Conservation (phyloP, 805 yeast species). For the Saccharomycopsis sp. region DNA sequence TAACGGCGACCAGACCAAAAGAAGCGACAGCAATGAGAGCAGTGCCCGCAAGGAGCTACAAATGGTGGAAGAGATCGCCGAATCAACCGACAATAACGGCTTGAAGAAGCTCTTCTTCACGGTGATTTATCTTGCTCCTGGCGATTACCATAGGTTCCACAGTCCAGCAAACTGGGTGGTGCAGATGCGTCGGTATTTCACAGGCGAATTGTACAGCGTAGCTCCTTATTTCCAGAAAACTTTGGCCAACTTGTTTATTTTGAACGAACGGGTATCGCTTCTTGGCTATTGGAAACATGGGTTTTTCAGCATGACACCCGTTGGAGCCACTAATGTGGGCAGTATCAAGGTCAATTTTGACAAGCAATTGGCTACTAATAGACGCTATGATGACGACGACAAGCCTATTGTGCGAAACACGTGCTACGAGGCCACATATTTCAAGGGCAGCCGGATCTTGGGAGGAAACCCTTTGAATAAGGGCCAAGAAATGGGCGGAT, state of each 20-base stretch:
- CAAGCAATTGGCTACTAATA: slow-evolving; percentile 81
- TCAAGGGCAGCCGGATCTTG: slow-evolving; percentile 63
- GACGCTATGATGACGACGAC: slow-evolving; percentile 48
- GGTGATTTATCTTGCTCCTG: slow-evolving; percentile 94
- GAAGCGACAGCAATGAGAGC: slow-evolving; percentile 20
- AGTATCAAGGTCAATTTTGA: slow-evolving; percentile 89
- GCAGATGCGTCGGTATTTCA: slow-evolving; percentile 86
- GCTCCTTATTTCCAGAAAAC: slow-evolving; percentile 85
- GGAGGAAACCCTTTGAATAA: slow-evolving; percentile 85
- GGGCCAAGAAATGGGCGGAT: slow-evolving; percentile 97
- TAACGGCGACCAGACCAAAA: slow-evolving; percentile 50
- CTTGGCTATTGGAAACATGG: slow-evolving; percentile 97
- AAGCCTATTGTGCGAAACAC: slow-evolving; percentile 59
- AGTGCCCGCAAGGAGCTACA: slow-evolving; percentile 13
- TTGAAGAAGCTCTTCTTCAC: slow-evolving; percentile 71
- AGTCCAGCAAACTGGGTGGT: slow-evolving; percentile 97
- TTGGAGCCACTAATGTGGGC: slow-evolving; percentile 98
- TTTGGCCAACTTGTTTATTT: slow-evolving; percentile 76
- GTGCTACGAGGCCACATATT: slow-evolving; percentile 90
- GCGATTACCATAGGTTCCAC: slow-evolving; percentile 96
- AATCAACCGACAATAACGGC: slow-evolving; percentile 12
- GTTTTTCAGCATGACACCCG: slow-evolving; percentile 97
- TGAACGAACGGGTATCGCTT: slow-evolving; percentile 92
- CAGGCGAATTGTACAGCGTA: slow-evolving; percentile 91
- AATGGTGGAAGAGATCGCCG: slow-evolving; percentile 6